Evolutionary conservation across 345 rosid species (phyloP).

Genomic region (Moringa oleifera): DNA sequence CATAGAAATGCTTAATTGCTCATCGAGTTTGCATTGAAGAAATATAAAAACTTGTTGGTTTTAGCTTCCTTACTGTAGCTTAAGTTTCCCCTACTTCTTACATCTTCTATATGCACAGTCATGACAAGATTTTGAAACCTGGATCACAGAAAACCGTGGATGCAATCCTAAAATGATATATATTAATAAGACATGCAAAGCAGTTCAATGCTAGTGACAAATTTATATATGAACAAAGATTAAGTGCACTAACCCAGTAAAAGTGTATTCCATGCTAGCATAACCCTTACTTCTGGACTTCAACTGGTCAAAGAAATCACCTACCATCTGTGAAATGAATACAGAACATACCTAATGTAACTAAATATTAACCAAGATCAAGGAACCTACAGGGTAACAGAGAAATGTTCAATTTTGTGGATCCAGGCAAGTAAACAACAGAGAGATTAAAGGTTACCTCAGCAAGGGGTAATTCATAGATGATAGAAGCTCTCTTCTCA

Average conservation of each 20-base stretch:
- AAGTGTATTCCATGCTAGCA: constrained; percentile 97
- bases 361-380: background rate
- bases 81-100: background rate
- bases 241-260: constrained; percentile 57
- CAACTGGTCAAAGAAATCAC: constrained; percentile 95
- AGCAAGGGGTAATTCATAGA: constrained; percentile 85
- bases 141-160: background rate
- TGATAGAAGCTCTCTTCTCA: constrained; percentile 79
- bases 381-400: background rate
- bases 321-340: constrained; percentile 72
- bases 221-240: background rate
- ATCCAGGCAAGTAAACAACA: constrained; percentile 3
- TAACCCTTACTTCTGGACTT: constrained; percentile 96
- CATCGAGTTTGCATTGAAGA: background rate
- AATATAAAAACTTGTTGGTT: too few species aligned
- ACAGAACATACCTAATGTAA: constrained; percentile 13
- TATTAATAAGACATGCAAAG: constrained; percentile 7
- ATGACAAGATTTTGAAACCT: background rate
- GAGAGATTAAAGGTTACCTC: constrained; percentile 45
- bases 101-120: background rate
- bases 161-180: background rate
- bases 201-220: constrained; percentile 5
- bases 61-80: background rate
- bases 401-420: background rate
- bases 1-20: background rate